Evolutionary conservation across 768 basidiomycete genomes (phyloP).

Genomic region (Albatrellus ellisii): DNA sequence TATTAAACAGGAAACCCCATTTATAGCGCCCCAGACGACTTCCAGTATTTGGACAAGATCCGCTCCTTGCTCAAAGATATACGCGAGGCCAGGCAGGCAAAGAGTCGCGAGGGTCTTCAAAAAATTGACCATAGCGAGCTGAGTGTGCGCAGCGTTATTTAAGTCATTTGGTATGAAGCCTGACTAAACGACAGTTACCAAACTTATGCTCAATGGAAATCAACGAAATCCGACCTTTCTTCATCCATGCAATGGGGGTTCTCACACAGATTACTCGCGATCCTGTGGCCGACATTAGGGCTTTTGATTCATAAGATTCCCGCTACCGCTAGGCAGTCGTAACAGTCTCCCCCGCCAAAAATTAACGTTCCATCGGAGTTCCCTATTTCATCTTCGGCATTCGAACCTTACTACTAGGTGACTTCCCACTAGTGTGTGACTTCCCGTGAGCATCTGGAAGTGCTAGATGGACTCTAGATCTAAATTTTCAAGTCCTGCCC

Average conservation of each 20-base stretch:
- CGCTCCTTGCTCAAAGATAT: conserved; percentile 83
- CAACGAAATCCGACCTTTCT: conserved; percentile 87
- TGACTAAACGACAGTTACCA: conserved; percentile 40
- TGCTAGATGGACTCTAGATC: no score
- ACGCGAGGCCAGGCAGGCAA: conserved; percentile 92
- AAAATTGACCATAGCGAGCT: conserved; percentile 74
- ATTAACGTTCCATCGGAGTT: no score
- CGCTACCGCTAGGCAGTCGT: neutral
- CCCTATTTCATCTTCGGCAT: no score
- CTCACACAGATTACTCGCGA: conserved; percentile 40
- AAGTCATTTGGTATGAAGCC: neutral
- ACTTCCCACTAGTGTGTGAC: no score
- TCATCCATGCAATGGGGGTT: conserved; percentile 68
- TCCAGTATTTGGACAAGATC: conserved; percentile 73
- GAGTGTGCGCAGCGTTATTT: conserved; percentile 35
- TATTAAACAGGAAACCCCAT: neutral
- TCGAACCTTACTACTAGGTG: no score
- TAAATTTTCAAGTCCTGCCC: no score
- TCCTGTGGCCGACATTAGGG: conserved; percentile 7
- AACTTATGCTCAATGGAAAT: conserved; percentile 87
- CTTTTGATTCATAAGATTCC: neutral
- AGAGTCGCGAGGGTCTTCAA: conserved; percentile 75
- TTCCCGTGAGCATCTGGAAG: no score
- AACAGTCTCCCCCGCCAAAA: no score
- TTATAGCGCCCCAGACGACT: conserved; percentile 77